Evolutionary conservation across 768 basidiomycete species (phyloP).

Genomic region (Leccinum disarticulatum): DNA sequence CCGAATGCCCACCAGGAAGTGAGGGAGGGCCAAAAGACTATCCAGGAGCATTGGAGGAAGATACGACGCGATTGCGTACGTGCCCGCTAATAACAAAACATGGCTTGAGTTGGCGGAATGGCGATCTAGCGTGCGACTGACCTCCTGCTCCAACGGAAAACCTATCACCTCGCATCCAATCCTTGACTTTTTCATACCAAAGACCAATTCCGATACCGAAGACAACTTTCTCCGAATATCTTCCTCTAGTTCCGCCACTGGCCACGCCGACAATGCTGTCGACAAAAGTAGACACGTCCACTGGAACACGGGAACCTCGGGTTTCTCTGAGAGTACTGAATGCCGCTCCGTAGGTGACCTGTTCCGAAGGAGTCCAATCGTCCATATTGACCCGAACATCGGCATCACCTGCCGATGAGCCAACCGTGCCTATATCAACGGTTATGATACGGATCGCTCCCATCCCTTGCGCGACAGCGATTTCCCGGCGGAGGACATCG

Average conservation of each 20-base stretch:
- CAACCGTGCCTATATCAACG: constrained; percentile 69
- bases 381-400: constrained; percentile 53
- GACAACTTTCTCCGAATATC: constrained; percentile 40
- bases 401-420: constrained; percentile 22
- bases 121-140: constrained; percentile 33
- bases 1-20: constrained; percentile 59
- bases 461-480: constrained; percentile 68
- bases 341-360: constrained; percentile 67
- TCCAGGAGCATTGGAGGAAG: constrained; percentile 69
- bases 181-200: constrained; percentile 39
- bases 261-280: constrained; percentile 59
- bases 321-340: constrained; percentile 50
- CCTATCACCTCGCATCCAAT: constrained; percentile 65
- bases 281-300: constrained; percentile 58
- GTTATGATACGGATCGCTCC: constrained; percentile 50
- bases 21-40: constrained; percentile 62
- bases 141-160: constrained; percentile 81
- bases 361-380: constrained; percentile 74
- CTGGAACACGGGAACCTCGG: constrained; percentile 50
- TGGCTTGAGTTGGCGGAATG: constrained; percentile 6
- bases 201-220: constrained; percentile 47
- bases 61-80: constrained; percentile 68
- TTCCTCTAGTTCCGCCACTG: constrained; percentile 47
- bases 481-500: constrained; percentile 75
- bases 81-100: constrained; percentile 55